Evolutionary conservation across 495 filamentous ascomycete species (phyloP).

Genomic region (Aspergillus heteromorphus): DNA sequence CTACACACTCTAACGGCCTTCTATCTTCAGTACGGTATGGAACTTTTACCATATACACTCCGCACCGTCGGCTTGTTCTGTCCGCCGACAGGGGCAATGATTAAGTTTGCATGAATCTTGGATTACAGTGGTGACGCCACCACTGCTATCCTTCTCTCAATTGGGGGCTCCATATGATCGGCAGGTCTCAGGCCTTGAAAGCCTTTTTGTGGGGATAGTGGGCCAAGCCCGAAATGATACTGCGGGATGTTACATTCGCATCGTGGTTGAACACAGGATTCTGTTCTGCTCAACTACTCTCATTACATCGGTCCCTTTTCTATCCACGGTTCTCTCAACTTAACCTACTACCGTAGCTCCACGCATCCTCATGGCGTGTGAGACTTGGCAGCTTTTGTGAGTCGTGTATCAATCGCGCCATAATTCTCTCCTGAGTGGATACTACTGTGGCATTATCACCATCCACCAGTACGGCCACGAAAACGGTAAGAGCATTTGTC

Average conservation of each 20-base stretch:
- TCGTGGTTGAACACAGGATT: slow-evolving; percentile 9
- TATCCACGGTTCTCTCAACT: slow-evolving; percentile 18
- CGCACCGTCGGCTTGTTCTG: neutral
- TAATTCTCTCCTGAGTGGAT: slow-evolving; percentile 14
- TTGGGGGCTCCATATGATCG: neutral
- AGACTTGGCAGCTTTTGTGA: slow-evolving; percentile 16
- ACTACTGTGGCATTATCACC: slow-evolving; percentile 27
- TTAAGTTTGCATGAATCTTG: neutral
- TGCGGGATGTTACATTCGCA: slow-evolving; percentile 31
- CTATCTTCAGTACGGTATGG: no score
- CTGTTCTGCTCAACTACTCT: slow-evolving; percentile 13
- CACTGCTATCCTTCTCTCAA: neutral
- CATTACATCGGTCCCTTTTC: slow-evolving; percentile 18
- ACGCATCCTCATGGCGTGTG: neutral
- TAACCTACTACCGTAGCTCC: neutral
- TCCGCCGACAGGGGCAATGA: no score
- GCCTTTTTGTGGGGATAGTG: slow-evolving; percentile 11
- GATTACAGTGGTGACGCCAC: slow-evolving; percentile 11
- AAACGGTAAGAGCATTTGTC: slow-evolving; percentile 13
- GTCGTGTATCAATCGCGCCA: slow-evolving; percentile 1
- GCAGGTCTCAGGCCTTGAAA: neutral
- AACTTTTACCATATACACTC: no score
- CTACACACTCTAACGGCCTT: no score
- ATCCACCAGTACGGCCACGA: slow-evolving; percentile 8
- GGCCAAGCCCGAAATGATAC: slow-evolving; percentile 23